Conservation (phyloP, 1,284 basidiomycete species). For the Inonotus obliquus region DNA sequence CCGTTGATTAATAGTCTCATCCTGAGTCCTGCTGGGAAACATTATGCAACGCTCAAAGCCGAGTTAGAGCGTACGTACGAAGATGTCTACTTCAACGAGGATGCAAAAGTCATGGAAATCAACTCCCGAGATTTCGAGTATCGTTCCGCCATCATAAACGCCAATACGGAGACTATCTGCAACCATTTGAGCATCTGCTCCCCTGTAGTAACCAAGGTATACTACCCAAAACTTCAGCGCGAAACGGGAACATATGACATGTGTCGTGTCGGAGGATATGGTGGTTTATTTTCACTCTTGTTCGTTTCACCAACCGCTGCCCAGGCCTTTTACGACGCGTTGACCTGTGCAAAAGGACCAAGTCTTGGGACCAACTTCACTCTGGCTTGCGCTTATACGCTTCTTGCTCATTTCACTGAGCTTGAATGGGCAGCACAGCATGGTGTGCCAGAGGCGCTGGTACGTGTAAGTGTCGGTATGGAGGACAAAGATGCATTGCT, state of each 20-base stretch:
- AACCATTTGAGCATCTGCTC: constrained; percentile 61
- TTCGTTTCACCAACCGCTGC: constrained; percentile 72
- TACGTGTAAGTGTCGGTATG: constrained; percentile 90
- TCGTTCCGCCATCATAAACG: constrained; percentile 77
- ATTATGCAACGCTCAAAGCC: constrained; percentile 63
- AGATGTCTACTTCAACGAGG: constrained; percentile 87
- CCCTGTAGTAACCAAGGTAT: constrained; percentile 72
- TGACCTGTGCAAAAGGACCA: constrained; percentile 88
- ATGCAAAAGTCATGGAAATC: constrained; percentile 95
- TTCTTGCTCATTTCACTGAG: constrained; percentile 90
- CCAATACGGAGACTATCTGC: constrained; percentile 80
- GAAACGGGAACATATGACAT: constrained; percentile 66
- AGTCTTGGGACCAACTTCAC: constrained; percentile 96
- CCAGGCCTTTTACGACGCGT: constrained; percentile 81
- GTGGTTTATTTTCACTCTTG: constrained; percentile 89
- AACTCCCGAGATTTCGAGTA: constrained; percentile 90
- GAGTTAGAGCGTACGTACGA: constrained; percentile 65
- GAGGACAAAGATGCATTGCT: constrained; percentile 69
- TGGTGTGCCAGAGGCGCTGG: constrained; percentile 82
- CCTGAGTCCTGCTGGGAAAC: constrained; percentile 74
- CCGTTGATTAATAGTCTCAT: constrained; percentile 52
- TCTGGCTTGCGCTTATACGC: constrained; percentile 87
- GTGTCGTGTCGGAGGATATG: constrained; percentile 68
- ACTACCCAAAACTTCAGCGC: constrained; percentile 82
- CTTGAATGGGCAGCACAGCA: constrained; percentile 87